Evolutionary conservation across 441 rosid genomes (phyloP), one percentile per base, ranked within the genome.

Genomic region (Arabidopsis hybrid): DNA sequence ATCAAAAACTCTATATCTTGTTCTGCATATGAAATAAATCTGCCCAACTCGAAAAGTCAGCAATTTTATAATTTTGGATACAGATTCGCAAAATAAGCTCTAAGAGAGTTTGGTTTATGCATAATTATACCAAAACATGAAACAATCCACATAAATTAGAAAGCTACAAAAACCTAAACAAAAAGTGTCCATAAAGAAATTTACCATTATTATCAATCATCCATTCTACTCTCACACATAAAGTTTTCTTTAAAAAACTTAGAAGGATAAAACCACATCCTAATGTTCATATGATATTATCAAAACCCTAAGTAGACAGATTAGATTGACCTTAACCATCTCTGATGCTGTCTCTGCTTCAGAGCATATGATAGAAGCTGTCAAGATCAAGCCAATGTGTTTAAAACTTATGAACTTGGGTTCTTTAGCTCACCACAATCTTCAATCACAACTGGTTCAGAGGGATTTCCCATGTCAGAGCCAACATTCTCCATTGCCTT

Each of bases 401-500:
- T n/a, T 45, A 6, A 45, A 45, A 45, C 17, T 43, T 51, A 36
- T 26, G 8, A 65, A 8, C 50, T 43, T 79, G 80, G 75, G 10
- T 81, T 80, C 69, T 85, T 63, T 38, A 89, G 36, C 82, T 88
- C 81, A 42, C 93, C 93, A 51, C 90, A 89, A 60, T 89, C 87
- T 68, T 86, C 96, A 29, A 92, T 83, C 38, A 83, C 79, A 62
- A 90, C 93, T 3, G 77, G 13, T 32, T 90, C 73, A 8, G 79
- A 78, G 47, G 97, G 82, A 9, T 21, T 35, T 36, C 91, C 97
- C 42, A 26, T 47, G 0, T 73, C 83, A 1, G 89, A 81, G 5
- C 95, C 89, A n/a, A 81, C 86, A 32, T 80, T 78, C 71, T 91
- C 96, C 91, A 90, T 88, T 4, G 76, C 82, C 74, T 87, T 77